Evolutionary conservation across 139 green algal species (phyloP), one percentile per base, ranked within the genome.

Genomic region (Tetratostichococcus sp.): DNA sequence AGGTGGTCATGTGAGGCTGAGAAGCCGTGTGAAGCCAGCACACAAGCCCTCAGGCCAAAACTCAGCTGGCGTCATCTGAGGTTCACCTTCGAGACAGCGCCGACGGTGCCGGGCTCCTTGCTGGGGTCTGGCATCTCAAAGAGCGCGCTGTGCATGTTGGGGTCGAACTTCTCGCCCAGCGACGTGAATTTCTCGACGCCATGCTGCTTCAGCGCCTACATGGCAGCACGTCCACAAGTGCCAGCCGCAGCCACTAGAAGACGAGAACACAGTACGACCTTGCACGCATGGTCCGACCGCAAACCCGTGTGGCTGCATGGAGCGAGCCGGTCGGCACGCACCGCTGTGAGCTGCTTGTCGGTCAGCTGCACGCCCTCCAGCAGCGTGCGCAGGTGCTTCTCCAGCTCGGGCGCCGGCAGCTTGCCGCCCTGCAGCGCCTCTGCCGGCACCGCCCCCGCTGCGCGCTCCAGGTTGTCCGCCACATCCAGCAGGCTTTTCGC

Each of bases 401-500:
- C 50, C 62, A 87, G 73, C 57, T 89, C 78, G 6, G 90, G 84
- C 1, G 67, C 65, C 67, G 82, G 79, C 0, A 81, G n/a, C 35
- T 76, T 43, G 28, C 65, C 72, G 62, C 83, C 77, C 69, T 43
- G 35, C 43, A 92, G 71, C 26, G 86, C 84, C 0, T 86, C 76
- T 6, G 42, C 43, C 0, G 89, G 83, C 69, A 98, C 90, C 14
- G 84, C 87, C 3, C 79, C 84, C 8, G 78, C 69, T 1, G 94
- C 94, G 0, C 93, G 88, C 78, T 94, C 89, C 39, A 99, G 78
- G 80, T 97, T 98, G 80, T 99, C 95, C 0, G 90, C 89, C n/a
- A 98, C 93, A 31, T 97, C 94, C 43, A 98, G 76, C 34, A 99
- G 70, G 65, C 78, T 82, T 80, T 96, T 95, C 1, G 91, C 87